phyloP scores from a whole-genome alignment of 306 rosid species.

The Spatholobus suberectus region DNA sequence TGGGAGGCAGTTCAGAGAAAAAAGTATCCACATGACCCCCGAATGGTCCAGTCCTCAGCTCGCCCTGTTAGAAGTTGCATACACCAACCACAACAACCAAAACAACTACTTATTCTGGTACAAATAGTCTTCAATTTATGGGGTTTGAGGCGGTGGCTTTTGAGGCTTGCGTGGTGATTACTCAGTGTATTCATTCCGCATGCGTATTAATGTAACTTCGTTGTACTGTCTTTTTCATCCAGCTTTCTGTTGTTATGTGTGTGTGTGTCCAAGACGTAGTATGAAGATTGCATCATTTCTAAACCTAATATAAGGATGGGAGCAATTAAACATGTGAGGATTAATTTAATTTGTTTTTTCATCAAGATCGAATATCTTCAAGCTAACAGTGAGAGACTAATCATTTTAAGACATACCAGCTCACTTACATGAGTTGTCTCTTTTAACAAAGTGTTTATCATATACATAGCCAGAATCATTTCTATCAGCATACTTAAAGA shows the following conservation, averaged over 20 bases:
- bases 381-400: background rate
- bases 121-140: slow-evolving; percentile 38
- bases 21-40: background rate
- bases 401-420: background rate
- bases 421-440: background rate
- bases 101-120: slow-evolving; percentile 27
- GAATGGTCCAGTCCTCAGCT: slow-evolving; percentile 30
- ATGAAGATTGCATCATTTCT: background rate
- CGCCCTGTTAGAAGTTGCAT: slow-evolving; percentile 32
- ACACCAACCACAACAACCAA: slow-evolving; percentile 63
- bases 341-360: background rate
- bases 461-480: no score
- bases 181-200: slow-evolving; percentile 35
- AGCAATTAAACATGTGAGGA: background rate
- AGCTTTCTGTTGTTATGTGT: slow-evolving; percentile 28
- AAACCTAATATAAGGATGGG: background rate
- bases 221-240: slow-evolving; percentile 58
- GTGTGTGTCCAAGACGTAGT: background rate
- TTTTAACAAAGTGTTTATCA: background rate
- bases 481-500: no score
- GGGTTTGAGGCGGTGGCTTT: slow-evolving; percentile 38
- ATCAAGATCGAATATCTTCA: background rate
- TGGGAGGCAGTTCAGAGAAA: background rate
- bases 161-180: slow-evolving; percentile 22
- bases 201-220: slow-evolving; percentile 41